These are phyloP conservation scores for Thelonectria blattea DNA, from an alignment of 2,329 filamentous ascomycete species.

Conservation along the genomic window DNA sequence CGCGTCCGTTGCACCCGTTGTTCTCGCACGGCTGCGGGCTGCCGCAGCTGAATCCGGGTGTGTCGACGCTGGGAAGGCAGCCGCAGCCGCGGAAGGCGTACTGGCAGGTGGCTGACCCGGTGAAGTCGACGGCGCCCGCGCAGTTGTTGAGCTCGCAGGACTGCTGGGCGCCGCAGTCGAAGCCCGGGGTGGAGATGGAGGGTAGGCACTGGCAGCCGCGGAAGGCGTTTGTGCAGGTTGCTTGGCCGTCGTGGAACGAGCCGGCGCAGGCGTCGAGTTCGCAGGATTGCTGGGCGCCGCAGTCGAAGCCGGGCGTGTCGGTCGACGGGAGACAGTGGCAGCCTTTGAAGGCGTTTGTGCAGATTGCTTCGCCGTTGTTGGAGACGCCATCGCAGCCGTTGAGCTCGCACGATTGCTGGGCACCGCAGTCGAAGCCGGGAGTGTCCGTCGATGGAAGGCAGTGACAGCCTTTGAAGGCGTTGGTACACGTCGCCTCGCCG, in stretches of 20 bases:
- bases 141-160: slow-evolving; percentile 8
- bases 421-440: background rate
- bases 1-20: slow-evolving; percentile 6
- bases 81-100: slow-evolving; percentile 2
- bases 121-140: background rate
- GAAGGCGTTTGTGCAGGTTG: slow-evolving; percentile 2
- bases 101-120: background rate
- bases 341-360: background rate
- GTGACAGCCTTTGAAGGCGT: background rate
- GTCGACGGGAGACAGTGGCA: slow-evolving; percentile 1
- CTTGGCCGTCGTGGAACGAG: slow-evolving; percentile 1
- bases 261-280: slow-evolving; percentile 5
- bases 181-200: background rate
- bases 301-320: slow-evolving; percentile 2
- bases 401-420: slow-evolving; percentile 3
- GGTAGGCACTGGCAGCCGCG: background rate
- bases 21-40: background rate
- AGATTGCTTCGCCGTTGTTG: background rate
- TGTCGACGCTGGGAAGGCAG: slow-evolving; percentile 4
- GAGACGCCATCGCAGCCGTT: slow-evolving; percentile 6
- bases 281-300: slow-evolving; percentile 2
- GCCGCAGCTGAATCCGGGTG: slow-evolving; percentile 3
- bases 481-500: no score
- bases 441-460: background rate
- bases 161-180: background rate